Percentiles rank a stretch among this genome's conserved stretches.
Evolutionary conservation across 2,329 filamentous ascomycete species (phyloP).

Genomic region (Cordyceps cicadae): DNA sequence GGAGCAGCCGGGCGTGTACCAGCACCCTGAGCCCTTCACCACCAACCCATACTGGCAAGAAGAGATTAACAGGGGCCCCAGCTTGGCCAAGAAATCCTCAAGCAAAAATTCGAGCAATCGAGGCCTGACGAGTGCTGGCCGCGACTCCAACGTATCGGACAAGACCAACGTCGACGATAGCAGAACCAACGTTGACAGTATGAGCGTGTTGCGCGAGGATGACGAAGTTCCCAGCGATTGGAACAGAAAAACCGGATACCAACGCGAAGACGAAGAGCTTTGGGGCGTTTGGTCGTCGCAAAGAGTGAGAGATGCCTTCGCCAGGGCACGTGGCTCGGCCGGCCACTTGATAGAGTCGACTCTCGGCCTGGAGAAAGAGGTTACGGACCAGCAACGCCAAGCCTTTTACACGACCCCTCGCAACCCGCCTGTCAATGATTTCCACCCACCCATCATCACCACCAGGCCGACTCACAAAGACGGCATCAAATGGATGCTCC

Average conservation of each 20-base stretch:
- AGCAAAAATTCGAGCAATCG: conserved; percentile 53
- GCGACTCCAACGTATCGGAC: conserved; percentile 41
- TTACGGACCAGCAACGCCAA: conserved; percentile 45
- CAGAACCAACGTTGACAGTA: conserved; percentile 28
- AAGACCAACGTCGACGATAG: conserved; percentile 31
- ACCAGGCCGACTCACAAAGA: conserved; percentile 60
- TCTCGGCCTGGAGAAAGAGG: conserved; percentile 42
- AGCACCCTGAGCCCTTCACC: conserved; percentile 72
- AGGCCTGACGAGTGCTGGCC: conserved; percentile 49
- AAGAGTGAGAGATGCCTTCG: conserved; percentile 49
- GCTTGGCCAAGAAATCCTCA: conserved; percentile 54
- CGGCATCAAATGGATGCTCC: conserved; percentile 83
- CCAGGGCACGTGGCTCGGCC: conserved; percentile 49
- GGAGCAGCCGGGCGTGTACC: conserved; percentile 65
- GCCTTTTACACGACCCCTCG: conserved; percentile 53
- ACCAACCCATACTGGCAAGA: conserved; percentile 86
- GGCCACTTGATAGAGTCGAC: conserved; percentile 45
- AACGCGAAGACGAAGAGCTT: conserved; percentile 79
- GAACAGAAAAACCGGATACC: conserved; percentile 66
- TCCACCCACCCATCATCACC: conserved; percentile 76
- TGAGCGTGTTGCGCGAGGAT: conserved; percentile 41
- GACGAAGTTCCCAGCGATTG: conserved; percentile 45
- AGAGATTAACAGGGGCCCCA: conserved; percentile 76
- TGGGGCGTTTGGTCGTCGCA: conserved; percentile 62
- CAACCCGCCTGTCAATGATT: conserved; percentile 74